Evolutionary conservation across 2,329 filamentous ascomycete species (phyloP).

Genomic region (Pseudogymnoascus sp.): DNA sequence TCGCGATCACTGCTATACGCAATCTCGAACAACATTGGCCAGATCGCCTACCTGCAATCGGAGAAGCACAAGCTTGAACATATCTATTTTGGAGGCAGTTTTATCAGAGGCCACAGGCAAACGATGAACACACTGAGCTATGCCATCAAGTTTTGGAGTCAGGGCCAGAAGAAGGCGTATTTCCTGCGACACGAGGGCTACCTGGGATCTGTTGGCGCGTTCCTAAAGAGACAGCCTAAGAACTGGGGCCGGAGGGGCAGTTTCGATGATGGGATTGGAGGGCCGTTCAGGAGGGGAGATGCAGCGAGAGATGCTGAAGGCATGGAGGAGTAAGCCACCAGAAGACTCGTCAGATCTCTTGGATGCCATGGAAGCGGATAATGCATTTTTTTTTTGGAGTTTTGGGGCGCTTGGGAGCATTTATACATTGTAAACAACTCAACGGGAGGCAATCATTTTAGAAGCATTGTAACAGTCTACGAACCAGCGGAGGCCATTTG

Average conservation of each 20-base stretch:
- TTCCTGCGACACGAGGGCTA: conserved; percentile 96
- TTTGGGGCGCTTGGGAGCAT: neutral
- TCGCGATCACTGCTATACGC: conserved; percentile 88
- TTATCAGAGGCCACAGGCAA: conserved; percentile 91
- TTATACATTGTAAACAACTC: conserved; percentile 6
- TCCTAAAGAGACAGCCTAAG: conserved; percentile 80
- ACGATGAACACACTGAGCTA: conserved; percentile 98
- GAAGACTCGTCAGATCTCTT: neutral
- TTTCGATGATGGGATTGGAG: conserved; percentile 26
- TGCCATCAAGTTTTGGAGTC: conserved; percentile 96
- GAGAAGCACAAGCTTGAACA: conserved; percentile 86
- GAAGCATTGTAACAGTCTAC: conserved; percentile 10
- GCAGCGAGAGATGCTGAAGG: neutral
- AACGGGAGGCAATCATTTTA: conserved; percentile 10
- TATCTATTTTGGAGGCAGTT: conserved; percentile 96
- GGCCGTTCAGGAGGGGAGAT: neutral
- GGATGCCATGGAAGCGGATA: neutral
- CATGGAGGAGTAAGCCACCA: neutral
- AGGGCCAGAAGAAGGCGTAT: conserved; percentile 89
- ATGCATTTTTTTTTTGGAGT: conserved; percentile 2
- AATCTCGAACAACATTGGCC: conserved; percentile 95
- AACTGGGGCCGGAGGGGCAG: conserved; percentile 88
- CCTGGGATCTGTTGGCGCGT: conserved; percentile 86
- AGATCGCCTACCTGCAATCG: conserved; percentile 95
- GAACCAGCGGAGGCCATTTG: conserved; percentile 9